Evolutionary conservation across 2,329 filamentous ascomycete genomes (phyloP), one percentile per base, ranked within the genome.

Genomic region (Huntiella bhutanensis): DNA sequence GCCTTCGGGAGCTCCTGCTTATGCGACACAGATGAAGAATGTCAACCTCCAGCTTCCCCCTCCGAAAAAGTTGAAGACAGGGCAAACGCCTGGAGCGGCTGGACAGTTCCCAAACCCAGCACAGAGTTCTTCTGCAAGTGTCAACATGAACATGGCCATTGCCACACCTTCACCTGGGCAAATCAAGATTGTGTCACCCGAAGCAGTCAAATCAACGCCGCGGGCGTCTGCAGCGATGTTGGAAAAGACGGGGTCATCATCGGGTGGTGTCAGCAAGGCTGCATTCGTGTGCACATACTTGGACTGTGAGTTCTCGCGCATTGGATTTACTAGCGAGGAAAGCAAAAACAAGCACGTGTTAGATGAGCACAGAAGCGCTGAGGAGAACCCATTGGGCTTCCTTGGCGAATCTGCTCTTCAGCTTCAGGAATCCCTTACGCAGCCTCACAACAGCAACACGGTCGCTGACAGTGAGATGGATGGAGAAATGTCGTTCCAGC

Each of bases 281-380:
- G 54, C 64, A 2, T 64, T 70, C 45, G 52, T 62, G 17, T 79
- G 75, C 57, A 60, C 66, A 15, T 72, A 77, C 43, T 53, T 61
- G 2, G 67, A 69, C 33, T 80, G 75, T 53, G 71, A 75, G 22
- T 62, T 63, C 52, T 64, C 66, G 6, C 56, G 54, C 2, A 59
- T 62, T 10, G 69, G 66, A 0, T 78, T 77, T 52, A 54, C 65
- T 2, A 72, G 60, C 5, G 69, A 77, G 51, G 70, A 76, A 52
- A 66, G 66, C 10, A 62, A 69, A 42, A 65, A 67, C 46, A 55
- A 59, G 8, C 75, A 80, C 53, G 58, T 66, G 5, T 62, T 71
- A n/a, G 70, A 77, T 48, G 73, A 77, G 55, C 75, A 80, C 52
- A 59, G 65, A 16, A 70, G 67, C 55, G 74, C 74, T 4, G 59